Conservation (phyloP, 192 early-diverging fungal genomes). For the Coemansia sp. region DNA sequence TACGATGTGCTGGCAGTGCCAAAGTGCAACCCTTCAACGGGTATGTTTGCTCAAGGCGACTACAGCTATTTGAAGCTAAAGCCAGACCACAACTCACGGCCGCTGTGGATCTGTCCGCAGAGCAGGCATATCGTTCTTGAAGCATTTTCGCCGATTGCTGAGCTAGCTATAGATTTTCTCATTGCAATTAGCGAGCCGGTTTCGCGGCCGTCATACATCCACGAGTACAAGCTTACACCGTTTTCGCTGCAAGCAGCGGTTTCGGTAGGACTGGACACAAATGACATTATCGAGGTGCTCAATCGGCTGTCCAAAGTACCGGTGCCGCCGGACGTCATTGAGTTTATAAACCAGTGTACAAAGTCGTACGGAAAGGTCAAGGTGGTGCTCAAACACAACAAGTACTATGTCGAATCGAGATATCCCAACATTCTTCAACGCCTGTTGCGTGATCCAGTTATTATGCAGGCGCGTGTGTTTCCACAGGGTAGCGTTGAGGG, state of each 20-base stretch:
- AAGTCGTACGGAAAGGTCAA: constrained; percentile 93
- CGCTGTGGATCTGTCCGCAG: constrained; percentile 84
- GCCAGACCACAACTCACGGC: constrained; percentile 81
- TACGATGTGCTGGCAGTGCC: constrained; percentile 44
- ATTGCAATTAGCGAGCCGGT: constrained; percentile 96
- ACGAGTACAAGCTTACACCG: constrained; percentile 91
- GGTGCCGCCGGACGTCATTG: constrained; percentile 71
- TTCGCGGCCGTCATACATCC: constrained; percentile 61
- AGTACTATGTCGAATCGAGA: constrained; percentile 89
- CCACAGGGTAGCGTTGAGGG: constrained; percentile 47
- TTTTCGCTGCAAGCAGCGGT: constrained; percentile 98
- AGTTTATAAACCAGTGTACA: constrained; percentile 80
- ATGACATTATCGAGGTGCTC: constrained; percentile 88
- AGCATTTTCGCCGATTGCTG: constrained; percentile 94
- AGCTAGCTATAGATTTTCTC: constrained; percentile 94
- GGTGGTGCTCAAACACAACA: constrained; percentile 91
- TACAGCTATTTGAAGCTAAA: constrained; percentile 82
- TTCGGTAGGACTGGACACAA: constrained; percentile 89
- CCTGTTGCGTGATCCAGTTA: constrained; percentile 75
- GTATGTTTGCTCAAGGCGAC: constrained; percentile 69
- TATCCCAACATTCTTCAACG: constrained; percentile 78
- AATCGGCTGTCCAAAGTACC: constrained; percentile 86
- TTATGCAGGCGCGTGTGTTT: constrained; percentile 65
- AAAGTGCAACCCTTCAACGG: constrained; percentile 35
- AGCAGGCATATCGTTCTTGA: constrained; percentile 88